Conservation (phyloP, 305 asterid species). For the Euphrasia arctica region DNA sequence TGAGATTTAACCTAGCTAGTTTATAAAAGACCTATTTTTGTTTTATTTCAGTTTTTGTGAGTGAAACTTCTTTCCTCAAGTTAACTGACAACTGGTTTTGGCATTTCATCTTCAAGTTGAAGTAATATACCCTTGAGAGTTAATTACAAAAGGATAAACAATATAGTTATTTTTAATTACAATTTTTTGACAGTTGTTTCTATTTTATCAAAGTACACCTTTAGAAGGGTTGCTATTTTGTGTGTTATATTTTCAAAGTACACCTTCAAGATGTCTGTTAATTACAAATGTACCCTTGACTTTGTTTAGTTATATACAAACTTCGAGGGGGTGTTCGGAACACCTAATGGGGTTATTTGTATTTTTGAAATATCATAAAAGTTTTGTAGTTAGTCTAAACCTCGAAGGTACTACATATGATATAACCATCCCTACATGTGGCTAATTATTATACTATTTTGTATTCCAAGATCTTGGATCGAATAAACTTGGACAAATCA, state of each 20-base stretch:
- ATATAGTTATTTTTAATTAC: no score
- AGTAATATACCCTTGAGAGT: neutral
- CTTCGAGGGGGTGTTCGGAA: neutral
- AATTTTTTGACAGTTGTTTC: no score
- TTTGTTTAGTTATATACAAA: neutral
- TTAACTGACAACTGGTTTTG: neutral
- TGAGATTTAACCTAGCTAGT: neutral
- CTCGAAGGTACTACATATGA: neutral
- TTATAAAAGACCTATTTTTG: neutral
- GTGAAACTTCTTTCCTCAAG: conserved; percentile 2
- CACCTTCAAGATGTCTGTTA: neutral
- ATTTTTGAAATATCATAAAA: no score
- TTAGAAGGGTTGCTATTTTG: no score
- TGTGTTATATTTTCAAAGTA: no score
- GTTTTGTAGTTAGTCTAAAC: neutral
- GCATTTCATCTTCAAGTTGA: neutral
- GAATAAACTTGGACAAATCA: no score
- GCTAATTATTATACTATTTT: neutral
- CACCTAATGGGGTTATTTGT: neutral
- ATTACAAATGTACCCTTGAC: neutral
- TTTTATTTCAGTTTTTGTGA: neutral
- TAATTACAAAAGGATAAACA: no score
- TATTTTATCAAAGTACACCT: no score
- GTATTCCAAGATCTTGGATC: neutral
- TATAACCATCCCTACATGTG: neutral